A percentile compares a stretch with the other conserved stretches of the same genome.
Conservation (phyloP, 176 grass and related monocot species). For the Thalia dealbata region DNA sequence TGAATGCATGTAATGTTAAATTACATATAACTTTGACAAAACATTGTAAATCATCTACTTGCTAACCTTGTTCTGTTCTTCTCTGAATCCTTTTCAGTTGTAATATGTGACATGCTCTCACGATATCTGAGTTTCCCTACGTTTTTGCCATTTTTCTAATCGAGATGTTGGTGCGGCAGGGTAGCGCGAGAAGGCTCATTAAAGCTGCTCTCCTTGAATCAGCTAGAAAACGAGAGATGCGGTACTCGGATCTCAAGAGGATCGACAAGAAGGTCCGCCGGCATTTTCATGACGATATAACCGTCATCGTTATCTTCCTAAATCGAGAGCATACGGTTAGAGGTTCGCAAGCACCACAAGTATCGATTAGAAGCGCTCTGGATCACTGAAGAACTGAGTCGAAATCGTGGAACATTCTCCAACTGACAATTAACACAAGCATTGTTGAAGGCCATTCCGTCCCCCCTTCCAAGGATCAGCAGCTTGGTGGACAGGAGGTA, state of each 20-base stretch:
- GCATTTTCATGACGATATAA: constrained; percentile 96
- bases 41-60: too few species aligned
- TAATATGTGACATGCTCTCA: too few species aligned
- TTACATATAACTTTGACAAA: too few species aligned
- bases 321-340: constrained; percentile 51
- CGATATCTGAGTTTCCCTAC: neutral
- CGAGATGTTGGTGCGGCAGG: constrained; percentile 30
- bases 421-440: neutral
- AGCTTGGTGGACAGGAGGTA: neutral
- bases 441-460: neutral
- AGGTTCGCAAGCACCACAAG: constrained; percentile 31
- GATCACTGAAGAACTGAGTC: constrained; percentile 43
- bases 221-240: constrained; percentile 86
- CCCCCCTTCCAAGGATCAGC: too few species aligned
- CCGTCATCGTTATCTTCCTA: constrained; percentile 78
- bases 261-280: constrained; percentile 97
- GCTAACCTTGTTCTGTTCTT: neutral
- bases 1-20: too few species aligned
- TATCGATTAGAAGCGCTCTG: constrained; percentile 68
- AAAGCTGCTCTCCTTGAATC: constrained; percentile 94
- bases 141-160: neutral
- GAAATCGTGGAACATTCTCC: neutral
- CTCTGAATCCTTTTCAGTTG: neutral
- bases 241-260: constrained; percentile 81
- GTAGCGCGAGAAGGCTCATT: constrained; percentile 83